Percentiles rank a stretch among this genome's conserved stretches.
phyloP scores from a whole-genome alignment of 1,139 yeast species.

The Suhomyces maxii region DNA sequence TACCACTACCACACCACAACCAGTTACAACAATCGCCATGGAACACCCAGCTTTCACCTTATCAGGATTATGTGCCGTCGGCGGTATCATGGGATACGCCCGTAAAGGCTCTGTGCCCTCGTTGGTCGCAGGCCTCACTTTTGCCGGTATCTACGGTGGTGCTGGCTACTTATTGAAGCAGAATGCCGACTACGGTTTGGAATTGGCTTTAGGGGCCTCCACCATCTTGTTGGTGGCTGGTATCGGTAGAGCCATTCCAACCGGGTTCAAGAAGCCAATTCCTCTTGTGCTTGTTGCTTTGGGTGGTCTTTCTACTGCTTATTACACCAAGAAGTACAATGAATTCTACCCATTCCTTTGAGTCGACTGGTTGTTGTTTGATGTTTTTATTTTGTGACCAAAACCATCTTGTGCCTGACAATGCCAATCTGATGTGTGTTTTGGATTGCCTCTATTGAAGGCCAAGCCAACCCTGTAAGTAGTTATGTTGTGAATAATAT shows the following conservation, averaged over 20 bases:
- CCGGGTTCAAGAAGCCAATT: slow-evolving; percentile 66
- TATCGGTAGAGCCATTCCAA: slow-evolving; percentile 61
- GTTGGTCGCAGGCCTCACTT: slow-evolving; percentile 70
- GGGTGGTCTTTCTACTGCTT: slow-evolving; percentile 66
- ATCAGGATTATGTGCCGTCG: slow-evolving; percentile 71
- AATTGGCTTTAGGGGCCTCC: slow-evolving; percentile 75
- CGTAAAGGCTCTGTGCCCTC: slow-evolving; percentile 81
- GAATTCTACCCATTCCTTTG: slow-evolving; percentile 52
- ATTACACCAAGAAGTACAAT: slow-evolving; percentile 70
- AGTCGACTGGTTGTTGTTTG: no score
- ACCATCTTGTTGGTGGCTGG: slow-evolving; percentile 67
- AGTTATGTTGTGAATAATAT: neutral
- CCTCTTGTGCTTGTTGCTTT: slow-evolving; percentile 66
- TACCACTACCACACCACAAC: neutral
- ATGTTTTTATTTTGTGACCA: no score
- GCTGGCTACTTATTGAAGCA: slow-evolving; percentile 77
- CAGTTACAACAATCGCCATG: slow-evolving; percentile 27
- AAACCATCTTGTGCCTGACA: no score
- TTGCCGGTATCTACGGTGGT: slow-evolving; percentile 67
- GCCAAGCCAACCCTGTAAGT: neutral
- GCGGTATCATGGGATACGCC: slow-evolving; percentile 72
- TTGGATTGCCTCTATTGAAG: no score
- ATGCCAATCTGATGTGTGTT: neutral
- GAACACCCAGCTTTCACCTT: slow-evolving; percentile 81
- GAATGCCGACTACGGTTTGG: slow-evolving; percentile 79